These are phyloP conservation scores for Fusarium tanahbumbuense DNA, from an alignment of 2,329 filamentous ascomycete genomes.

Conservation along the genomic window DNA sequence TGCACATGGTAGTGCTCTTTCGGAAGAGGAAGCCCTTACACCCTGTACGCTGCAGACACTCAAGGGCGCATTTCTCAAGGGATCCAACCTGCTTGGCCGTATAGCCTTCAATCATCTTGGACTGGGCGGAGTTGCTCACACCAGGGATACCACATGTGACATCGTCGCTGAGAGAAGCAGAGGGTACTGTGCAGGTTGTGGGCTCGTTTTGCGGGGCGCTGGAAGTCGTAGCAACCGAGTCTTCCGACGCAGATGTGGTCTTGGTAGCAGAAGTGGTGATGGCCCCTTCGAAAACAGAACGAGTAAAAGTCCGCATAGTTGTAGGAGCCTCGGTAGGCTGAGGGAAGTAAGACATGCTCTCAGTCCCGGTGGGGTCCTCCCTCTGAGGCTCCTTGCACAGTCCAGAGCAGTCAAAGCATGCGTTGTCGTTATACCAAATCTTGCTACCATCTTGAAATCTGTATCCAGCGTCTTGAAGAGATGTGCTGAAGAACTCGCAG, in stretches of 20 bases:
- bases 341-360: neutral
- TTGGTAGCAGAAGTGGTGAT: neutral
- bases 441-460: neutral
- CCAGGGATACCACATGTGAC: slow-evolving; percentile 35
- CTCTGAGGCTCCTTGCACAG: slow-evolving; percentile 1
- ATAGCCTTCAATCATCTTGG: slow-evolving; percentile 13
- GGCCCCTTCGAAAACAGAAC: neutral
- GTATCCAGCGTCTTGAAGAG: slow-evolving; percentile 14
- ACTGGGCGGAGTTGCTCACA: slow-evolving; percentile 27
- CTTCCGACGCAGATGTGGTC: neutral
- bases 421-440: slow-evolving; percentile 27
- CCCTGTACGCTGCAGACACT: slow-evolving; percentile 26
- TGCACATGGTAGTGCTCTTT: slow-evolving; percentile 23
- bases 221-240: neutral
- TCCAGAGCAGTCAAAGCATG: slow-evolving; percentile 29
- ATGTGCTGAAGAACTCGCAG: slow-evolving; percentile 25
- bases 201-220: slow-evolving; percentile 1
- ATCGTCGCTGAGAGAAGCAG: slow-evolving; percentile 20
- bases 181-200: slow-evolving; percentile 19
- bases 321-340: slow-evolving; percentile 8
- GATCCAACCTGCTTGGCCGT: slow-evolving; percentile 34
- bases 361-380: neutral
- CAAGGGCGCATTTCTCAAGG: slow-evolving; percentile 21
- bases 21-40: slow-evolving; percentile 33
- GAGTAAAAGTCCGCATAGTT: slow-evolving; percentile 30